phyloP scores from a whole-genome alignment of 1,284 basidiomycete species.

The Tilletia caries region DNA sequence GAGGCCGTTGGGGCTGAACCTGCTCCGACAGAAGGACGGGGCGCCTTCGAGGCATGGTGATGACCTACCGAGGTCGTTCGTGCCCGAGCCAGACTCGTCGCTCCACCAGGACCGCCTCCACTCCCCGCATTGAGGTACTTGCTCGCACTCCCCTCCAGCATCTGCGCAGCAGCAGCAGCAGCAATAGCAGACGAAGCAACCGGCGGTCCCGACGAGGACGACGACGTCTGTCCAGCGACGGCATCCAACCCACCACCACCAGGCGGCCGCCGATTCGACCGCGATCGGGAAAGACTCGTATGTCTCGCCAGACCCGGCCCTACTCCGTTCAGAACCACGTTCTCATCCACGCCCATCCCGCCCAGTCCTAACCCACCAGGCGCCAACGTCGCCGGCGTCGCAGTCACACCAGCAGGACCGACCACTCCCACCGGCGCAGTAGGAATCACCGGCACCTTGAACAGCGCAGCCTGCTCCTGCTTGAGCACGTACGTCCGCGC shows the following conservation, averaged over 20 bases:
- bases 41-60: not conserved
- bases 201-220: not conserved
- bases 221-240: not conserved
- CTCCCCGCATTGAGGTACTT: no score
- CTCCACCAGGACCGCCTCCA: not conserved
- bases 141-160: no score
- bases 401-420: not conserved
- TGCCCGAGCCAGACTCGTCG: not conserved
- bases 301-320: not conserved
- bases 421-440: not conserved
- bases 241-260: not conserved
- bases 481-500: slow-evolving; percentile 48
- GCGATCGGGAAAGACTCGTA: slow-evolving; percentile 4
- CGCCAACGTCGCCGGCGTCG: not conserved
- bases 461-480: slow-evolving; percentile 45
- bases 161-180: not conserved
- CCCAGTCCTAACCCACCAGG: not conserved
- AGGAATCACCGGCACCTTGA: slow-evolving; percentile 26
- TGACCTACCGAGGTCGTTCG: no score
- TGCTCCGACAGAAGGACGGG: not conserved
- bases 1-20: not conserved
- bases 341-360: no score
- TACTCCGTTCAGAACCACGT: not conserved
- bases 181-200: no score
- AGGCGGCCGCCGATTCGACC: not conserved